Evolutionary conservation across 108 stramenopile genomes (phyloP).

Genomic region (Fragilaria crotonensis): DNA sequence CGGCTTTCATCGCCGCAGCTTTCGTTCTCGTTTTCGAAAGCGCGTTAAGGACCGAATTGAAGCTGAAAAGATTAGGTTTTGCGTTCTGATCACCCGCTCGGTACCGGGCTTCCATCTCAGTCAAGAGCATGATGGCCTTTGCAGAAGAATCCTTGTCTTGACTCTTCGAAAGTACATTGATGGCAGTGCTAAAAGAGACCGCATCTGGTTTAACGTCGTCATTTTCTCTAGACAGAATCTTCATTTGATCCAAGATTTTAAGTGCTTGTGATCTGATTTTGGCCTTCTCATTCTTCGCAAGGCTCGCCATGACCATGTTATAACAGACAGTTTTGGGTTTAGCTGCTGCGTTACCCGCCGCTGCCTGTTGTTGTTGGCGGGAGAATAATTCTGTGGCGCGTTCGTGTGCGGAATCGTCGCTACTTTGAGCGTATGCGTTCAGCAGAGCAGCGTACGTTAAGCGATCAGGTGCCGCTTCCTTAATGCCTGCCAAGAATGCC

Average conservation of each 20-base stretch:
- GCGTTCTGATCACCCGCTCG: conserved; percentile 43
- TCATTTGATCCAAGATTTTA: neutral
- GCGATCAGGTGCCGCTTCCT: neutral
- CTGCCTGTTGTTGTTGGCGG: neutral
- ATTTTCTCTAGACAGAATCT: neutral
- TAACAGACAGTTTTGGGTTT: neutral
- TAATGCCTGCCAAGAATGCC: neutral
- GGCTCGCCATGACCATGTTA: neutral
- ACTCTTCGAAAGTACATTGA: conserved; percentile 49
- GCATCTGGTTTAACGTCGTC: conserved; percentile 52
- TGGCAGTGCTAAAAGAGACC: conserved; percentile 51
- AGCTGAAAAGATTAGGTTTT: conserved; percentile 62
- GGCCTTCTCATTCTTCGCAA: neutral
- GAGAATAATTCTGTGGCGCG: neutral
- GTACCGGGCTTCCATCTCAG: conserved; percentile 37
- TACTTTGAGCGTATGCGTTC: conserved; percentile 32
- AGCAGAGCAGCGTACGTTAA: conserved; percentile 35
- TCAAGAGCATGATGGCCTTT: conserved; percentile 22
- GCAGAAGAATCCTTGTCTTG: conserved; percentile 9
- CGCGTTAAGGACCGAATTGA: conserved; percentile 34
- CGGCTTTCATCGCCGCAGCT: conserved; percentile 19
- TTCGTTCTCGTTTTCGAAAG: conserved; percentile 16
- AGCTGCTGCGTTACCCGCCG: neutral
- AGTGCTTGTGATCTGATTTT: neutral
- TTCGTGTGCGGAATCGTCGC: neutral